These are phyloP conservation scores for Diddensiella caesifluorescens DNA, from an alignment of 805 yeast species.

Conservation along the genomic window DNA sequence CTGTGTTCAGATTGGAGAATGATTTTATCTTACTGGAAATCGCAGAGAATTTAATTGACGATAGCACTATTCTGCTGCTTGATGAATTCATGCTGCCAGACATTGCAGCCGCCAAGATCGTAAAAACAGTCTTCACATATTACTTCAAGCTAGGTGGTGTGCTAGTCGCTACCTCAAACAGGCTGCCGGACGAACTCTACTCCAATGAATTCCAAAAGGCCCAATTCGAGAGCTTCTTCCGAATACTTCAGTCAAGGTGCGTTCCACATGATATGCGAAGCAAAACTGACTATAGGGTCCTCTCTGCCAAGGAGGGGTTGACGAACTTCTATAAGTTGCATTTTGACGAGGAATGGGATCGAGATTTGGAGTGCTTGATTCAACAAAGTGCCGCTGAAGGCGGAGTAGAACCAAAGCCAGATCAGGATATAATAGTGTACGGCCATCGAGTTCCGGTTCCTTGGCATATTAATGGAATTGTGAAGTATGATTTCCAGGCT, in stretches of 20 bases:
- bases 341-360: no score
- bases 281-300: slow-evolving; percentile 48
- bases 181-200: slow-evolving; percentile 64
- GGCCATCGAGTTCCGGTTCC: slow-evolving; percentile 50
- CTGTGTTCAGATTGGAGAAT: slow-evolving; percentile 16
- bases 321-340: slow-evolving; percentile 8
- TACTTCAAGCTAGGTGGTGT: slow-evolving; percentile 73
- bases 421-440: slow-evolving; percentile 43
- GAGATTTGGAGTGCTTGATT: no score
- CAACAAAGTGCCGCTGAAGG: no score
- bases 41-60: slow-evolving; percentile 56
- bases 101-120: slow-evolving; percentile 65
- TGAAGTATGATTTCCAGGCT: slow-evolving; percentile 46
- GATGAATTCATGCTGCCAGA: slow-evolving; percentile 79
- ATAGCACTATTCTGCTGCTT: slow-evolving; percentile 53
- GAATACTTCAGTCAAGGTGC: slow-evolving; percentile 55
- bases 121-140: slow-evolving; percentile 58
- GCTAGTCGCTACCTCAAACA: slow-evolving; percentile 65
- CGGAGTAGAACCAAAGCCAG: no score
- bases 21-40: slow-evolving; percentile 62
- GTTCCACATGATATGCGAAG: slow-evolving; percentile 58
- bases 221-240: slow-evolving; percentile 53
- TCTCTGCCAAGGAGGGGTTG: slow-evolving; percentile 27
- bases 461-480: slow-evolving; percentile 38
- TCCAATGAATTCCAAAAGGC: slow-evolving; percentile 57